Conservation (phyloP, 495 filamentous ascomycete species). For the Podospora conica region DNA sequence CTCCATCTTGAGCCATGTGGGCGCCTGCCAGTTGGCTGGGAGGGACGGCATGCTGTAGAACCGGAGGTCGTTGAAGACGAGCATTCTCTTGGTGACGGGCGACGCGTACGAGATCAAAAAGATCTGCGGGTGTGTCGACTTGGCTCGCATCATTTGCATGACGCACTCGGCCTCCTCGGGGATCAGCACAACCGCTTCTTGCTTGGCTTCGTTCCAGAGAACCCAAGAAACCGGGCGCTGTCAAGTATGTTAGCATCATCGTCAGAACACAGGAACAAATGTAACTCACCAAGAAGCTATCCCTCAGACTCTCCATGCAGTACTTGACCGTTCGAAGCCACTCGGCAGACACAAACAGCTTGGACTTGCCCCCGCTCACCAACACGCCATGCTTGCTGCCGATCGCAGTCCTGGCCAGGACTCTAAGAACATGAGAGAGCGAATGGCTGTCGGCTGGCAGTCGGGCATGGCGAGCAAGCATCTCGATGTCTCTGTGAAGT, state of each 20-base stretch:
- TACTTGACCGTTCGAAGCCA: conserved; percentile 26
- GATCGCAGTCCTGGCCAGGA: conserved; percentile 21
- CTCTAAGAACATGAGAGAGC: conserved; percentile 24
- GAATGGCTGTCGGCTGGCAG: conserved; percentile 17
- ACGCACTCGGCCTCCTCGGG: conserved; percentile 50
- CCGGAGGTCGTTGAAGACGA: conserved; percentile 43
- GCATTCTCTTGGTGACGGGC: conserved; percentile 48
- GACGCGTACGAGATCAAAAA: conserved; percentile 47
- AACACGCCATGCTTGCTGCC: conserved; percentile 23
- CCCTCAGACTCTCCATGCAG: conserved; percentile 13
- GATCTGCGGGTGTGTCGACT: conserved; percentile 12
- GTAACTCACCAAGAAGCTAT: conserved; percentile 29
- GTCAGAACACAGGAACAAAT: not conserved
- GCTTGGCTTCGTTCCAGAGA: conserved; percentile 25
- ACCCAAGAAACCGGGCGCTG: conserved; percentile 39
- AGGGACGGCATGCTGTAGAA: conserved; percentile 45
- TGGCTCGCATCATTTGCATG: conserved; percentile 27
- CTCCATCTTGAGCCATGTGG: conserved; percentile 44
- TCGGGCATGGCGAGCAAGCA: conserved; percentile 24
- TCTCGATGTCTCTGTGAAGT: conserved; percentile 21
- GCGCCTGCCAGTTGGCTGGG: conserved; percentile 30
- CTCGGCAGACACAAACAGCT: conserved; percentile 32
- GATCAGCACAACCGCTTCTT: conserved; percentile 46
- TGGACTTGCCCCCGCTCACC: conserved; percentile 9
- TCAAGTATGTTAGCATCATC: conserved; percentile 9